Conservation (phyloP, 139 green algal genomes). For the Chlorella sp. region DNA sequence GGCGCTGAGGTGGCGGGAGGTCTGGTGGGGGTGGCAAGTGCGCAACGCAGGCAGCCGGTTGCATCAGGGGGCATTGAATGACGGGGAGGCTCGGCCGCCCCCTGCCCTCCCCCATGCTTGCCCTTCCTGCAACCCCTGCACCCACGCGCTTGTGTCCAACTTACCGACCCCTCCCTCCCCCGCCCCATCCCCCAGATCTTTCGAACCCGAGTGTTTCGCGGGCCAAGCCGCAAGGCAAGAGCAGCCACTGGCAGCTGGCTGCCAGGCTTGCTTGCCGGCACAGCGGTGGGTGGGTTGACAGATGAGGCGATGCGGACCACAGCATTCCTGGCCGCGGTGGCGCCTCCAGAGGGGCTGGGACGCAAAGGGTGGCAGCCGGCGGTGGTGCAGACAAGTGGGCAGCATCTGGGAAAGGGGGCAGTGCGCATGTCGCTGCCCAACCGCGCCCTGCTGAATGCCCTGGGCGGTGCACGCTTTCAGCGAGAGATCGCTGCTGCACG, state of each 20-base stretch:
- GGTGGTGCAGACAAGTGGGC: neutral
- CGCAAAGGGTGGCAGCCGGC: neutral
- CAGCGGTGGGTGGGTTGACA: neutral
- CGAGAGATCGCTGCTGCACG: neutral
- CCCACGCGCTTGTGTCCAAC: neutral
- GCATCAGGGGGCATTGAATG: neutral
- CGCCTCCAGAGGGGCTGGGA: neutral
- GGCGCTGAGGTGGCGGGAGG: too few species aligned
- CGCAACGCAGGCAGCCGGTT: neutral
- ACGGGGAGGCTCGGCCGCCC: too few species aligned
- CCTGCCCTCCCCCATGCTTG: neutral
- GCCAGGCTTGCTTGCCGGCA: neutral
- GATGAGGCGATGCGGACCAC: neutral
- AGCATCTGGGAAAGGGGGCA: neutral
- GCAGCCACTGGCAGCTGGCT: neutral
- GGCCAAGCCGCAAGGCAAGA: neutral
- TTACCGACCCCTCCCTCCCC: too few species aligned
- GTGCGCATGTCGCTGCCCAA: neutral
- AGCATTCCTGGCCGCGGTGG: neutral
- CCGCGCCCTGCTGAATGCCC: neutral
- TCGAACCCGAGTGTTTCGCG: neutral
- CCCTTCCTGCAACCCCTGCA: too few species aligned
- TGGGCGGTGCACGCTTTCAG: neutral
- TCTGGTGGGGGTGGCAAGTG: too few species aligned
- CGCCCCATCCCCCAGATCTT: too few species aligned